These are phyloP conservation scores for Kuraishia capsulata DNA, from an alignment of 805 yeast genomes.

Conservation along the genomic window DNA sequence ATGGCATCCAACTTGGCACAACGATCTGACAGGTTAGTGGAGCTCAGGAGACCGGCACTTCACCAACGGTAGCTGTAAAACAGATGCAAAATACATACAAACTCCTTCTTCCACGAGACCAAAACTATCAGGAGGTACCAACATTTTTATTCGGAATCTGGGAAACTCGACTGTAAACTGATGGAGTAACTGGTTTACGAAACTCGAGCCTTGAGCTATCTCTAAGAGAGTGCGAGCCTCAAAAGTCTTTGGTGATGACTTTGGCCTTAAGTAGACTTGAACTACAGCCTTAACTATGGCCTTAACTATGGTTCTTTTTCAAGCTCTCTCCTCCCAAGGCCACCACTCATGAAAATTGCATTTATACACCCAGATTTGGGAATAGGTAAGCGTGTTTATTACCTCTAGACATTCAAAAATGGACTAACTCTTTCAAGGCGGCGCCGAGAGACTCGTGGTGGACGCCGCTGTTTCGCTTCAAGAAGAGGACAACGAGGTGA, in stretches of 20 bases:
- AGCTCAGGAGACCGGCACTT: too few relatives aligned
- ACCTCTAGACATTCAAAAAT: conserved; percentile 1
- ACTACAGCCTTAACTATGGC: too few relatives aligned
- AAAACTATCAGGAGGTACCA: conserved; percentile 88
- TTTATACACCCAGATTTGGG: conserved; percentile 95
- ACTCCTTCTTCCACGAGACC: conserved; percentile 86
- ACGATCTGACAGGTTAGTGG: conserved; percentile 33
- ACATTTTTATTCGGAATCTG: too few relatives aligned
- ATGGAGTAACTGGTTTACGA: too few relatives aligned
- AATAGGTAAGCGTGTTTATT: conserved; percentile 40
- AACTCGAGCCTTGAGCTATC: too few relatives aligned
- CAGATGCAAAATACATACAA: conserved; percentile 21
- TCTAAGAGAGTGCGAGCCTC: too few relatives aligned
- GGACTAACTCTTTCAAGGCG: conserved; percentile 43
- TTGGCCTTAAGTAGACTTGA: too few relatives aligned
- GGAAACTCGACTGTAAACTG: too few relatives aligned
- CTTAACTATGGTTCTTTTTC: too few relatives aligned
- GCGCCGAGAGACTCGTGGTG: conserved; percentile 95
- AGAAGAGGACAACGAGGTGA: conserved; percentile 38
- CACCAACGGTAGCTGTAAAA: not conserved
- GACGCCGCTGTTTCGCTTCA: conserved; percentile 91
- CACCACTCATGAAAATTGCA: conserved; percentile 52
- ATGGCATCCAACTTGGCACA: conserved; percentile 73
- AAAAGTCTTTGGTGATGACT: too few relatives aligned
- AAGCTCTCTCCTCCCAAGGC: too few relatives aligned